phyloP scores from a whole-genome alignment of 257 asterid genomes.

The Solanum stenotomum region DNA sequence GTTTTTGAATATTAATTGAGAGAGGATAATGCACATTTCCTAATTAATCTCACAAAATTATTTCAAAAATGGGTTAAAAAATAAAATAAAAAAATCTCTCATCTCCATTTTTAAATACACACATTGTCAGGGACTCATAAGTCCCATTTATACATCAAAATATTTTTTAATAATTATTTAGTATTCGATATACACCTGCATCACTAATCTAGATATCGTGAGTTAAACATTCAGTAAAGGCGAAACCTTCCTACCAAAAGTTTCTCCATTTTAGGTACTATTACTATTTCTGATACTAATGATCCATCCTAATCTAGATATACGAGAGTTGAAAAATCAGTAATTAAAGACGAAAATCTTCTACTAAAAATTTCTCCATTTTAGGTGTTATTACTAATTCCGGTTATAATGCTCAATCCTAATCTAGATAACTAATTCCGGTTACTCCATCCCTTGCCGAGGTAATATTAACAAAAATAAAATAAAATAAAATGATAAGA shows the following conservation, averaged over 20 bases:
- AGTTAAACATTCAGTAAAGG: not conserved
- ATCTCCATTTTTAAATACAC: not conserved
- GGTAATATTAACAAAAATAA: too few species aligned
- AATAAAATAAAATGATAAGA: too few species aligned
- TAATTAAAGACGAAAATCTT: too few species aligned
- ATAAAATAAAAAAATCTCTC: not conserved
- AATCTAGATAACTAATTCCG: too few species aligned
- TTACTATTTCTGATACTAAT: too few species aligned
- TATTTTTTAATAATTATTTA: too few species aligned
- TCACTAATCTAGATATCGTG: fast-evolving
- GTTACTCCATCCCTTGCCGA: too few species aligned
- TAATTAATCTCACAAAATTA: not conserved
- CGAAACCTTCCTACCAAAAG: fast-evolving
- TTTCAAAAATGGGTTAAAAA: not conserved
- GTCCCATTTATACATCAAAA: not conserved
- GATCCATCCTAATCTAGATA: too few species aligned
- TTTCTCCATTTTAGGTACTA: not conserved
- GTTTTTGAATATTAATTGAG: not conserved
- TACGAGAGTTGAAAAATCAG: too few species aligned
- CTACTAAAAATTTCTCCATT: not conserved
- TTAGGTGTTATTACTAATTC: not conserved
- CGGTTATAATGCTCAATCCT: too few species aligned
- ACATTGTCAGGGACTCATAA: not conserved
- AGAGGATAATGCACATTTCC: not conserved
- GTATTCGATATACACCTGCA: not conserved